Evolutionary conservation across 1,284 basidiomycete genomes (phyloP).

Genomic region (Sporisorium sorghi): DNA sequence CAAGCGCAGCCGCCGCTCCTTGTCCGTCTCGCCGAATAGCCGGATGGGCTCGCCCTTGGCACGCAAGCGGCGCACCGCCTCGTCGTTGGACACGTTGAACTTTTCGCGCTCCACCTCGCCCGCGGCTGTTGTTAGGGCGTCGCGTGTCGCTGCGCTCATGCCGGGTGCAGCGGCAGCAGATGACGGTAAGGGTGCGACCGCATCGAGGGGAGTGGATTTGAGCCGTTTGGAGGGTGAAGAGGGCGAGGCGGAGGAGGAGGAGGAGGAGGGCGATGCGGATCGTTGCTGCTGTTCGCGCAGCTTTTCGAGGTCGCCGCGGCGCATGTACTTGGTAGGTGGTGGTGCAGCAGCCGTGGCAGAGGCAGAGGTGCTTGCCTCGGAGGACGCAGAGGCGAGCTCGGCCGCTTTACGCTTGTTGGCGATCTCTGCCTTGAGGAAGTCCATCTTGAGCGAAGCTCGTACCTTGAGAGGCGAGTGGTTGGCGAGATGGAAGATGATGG

Average conservation of each 20-base stretch:
- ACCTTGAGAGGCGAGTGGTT: background rate
- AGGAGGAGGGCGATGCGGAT: constrained; percentile 22
- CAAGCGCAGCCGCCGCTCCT: constrained; percentile 87
- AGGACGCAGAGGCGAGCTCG: constrained; percentile 14
- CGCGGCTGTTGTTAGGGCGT: constrained; percentile 26
- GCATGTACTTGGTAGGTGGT: constrained; percentile 52
- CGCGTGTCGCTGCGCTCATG: constrained; percentile 18
- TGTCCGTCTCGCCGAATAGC: constrained; percentile 93
- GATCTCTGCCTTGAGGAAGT: constrained; percentile 87
- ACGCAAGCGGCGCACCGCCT: constrained; percentile 87
- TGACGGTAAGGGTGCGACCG: too few relatives aligned
- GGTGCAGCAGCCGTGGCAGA: constrained; percentile 8
- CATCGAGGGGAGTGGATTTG: too few relatives aligned
- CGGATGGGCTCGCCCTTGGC: constrained; percentile 92
- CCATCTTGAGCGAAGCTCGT: constrained; percentile 77
- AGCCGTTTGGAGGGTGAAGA: constrained; percentile 15
- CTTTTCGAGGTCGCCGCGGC: constrained; percentile 59
- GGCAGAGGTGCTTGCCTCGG: constrained; percentile 4
- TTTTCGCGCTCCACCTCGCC: constrained; percentile 59
- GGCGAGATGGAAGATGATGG: constrained; percentile 1
- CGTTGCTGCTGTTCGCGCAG: constrained; percentile 33
- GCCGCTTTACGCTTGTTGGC: constrained; percentile 79
- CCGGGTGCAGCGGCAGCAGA: constrained; percentile 2
- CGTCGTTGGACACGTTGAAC: constrained; percentile 93
- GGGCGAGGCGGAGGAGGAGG: too few relatives aligned